phyloP scores from a whole-genome alignment of 73 alveolate species.

The Durusdinium trenchii region DNA sequence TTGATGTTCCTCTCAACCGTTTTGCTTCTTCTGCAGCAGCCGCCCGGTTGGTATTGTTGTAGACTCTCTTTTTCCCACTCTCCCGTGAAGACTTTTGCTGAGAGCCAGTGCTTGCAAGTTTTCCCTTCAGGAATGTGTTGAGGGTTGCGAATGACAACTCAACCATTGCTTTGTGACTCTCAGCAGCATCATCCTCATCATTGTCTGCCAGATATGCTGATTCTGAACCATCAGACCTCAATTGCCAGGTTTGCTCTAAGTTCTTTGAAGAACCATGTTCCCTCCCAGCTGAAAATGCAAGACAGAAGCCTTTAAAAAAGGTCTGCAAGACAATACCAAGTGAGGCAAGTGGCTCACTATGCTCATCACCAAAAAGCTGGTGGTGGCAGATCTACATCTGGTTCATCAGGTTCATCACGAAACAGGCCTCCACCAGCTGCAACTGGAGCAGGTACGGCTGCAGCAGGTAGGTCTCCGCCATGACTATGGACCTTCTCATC shows the following conservation, averaged over 20 bases:
- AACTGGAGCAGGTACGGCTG: no score
- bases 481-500: no score
- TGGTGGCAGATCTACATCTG: no score
- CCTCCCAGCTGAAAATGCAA: no score
- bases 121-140: background rate
- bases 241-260: background rate
- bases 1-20: no score
- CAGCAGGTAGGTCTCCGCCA: no score
- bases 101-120: background rate
- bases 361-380: background rate
- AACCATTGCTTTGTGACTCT: background rate
- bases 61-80: background rate
- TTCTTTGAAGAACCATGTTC: no score
- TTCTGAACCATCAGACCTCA: background rate
- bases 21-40: conserved; percentile 14
- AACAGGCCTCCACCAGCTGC: background rate
- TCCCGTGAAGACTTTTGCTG: background rate
- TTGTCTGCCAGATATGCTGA: background rate
- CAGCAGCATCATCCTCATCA: background rate
- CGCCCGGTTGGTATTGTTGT: background rate
- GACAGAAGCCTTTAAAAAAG: no score
- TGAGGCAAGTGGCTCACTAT: background rate
- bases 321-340: no score
- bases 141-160: background rate
- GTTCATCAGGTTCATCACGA: conserved; percentile 7